These are phyloP conservation scores for Silybum marianum DNA, from an alignment of 129 eudicot species.

Conservation along the genomic window DNA sequence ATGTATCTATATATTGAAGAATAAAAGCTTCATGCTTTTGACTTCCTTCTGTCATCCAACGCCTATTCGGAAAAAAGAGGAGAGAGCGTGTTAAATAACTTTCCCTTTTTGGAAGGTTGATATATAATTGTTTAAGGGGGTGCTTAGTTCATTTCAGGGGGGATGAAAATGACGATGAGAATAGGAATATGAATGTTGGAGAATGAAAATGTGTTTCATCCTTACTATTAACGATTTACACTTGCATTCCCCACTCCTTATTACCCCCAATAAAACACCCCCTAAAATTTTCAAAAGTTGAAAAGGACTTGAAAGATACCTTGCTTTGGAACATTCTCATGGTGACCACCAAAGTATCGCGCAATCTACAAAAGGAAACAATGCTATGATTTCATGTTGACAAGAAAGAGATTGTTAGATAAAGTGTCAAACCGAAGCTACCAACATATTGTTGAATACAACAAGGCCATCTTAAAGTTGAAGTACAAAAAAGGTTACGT, in stretches of 20 bases:
- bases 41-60: conserved; percentile 70
- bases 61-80: conserved; percentile 47
- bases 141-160: not conserved
- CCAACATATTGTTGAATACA: not conserved
- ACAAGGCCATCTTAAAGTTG: not conserved
- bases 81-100: not conserved
- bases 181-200: not conserved
- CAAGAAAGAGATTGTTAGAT: not conserved
- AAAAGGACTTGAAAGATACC: conserved; percentile 57
- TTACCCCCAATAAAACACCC: no score
- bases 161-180: not conserved
- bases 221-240: no score
- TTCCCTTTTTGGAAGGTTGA: not conserved
- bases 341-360: conserved; percentile 85
- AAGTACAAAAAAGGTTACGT: not conserved
- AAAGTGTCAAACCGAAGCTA: not conserved
- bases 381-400: not conserved
- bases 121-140: not conserved
- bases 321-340: conserved; percentile 93
- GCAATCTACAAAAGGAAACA: conserved; percentile 53
- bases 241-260: no score
- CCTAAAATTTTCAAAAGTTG: not conserved
- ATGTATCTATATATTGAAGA: conserved; percentile 35
- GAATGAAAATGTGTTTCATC: not conserved
- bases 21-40: conserved; percentile 44